Evolutionary conservation across 305 asterid genomes (phyloP).

Genomic region (Plantago lanceolata): DNA sequence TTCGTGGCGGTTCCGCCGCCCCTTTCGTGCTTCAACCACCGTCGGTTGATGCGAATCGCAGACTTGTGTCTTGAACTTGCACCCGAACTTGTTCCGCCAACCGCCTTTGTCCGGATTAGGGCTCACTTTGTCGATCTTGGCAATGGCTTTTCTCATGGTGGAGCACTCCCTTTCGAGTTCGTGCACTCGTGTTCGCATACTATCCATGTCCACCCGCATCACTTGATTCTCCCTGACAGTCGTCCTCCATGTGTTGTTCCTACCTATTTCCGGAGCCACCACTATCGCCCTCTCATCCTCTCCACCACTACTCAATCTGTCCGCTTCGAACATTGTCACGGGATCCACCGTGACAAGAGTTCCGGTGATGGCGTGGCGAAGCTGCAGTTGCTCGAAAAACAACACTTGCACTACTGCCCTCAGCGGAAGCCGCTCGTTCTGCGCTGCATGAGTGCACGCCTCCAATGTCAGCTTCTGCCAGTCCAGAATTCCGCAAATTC

Average conservation of each 20-base stretch:
- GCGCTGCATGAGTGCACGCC: conserved; percentile 98
- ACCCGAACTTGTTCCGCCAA: conserved; percentile 72
- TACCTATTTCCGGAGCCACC: conserved; percentile 50
- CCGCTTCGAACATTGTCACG: conserved; percentile 29
- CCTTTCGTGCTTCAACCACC: conserved; percentile 49
- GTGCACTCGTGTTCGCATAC: conserved; percentile 83
- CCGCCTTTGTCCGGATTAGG: conserved; percentile 39
- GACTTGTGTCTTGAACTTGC: conserved; percentile 90
- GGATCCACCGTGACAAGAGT: conserved; percentile 49
- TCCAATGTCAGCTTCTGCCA: conserved; percentile 87
- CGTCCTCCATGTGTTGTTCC: conserved; percentile 53
- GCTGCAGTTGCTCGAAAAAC: conserved; percentile 93
- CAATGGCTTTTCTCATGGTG: conserved; percentile 66
- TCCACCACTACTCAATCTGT: conserved; percentile 27
- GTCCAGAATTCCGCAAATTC: conserved; percentile 70
- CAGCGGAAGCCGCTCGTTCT: conserved; percentile 89
- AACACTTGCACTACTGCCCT: conserved; percentile 91
- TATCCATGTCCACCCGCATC: conserved; percentile 78
- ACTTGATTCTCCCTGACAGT: conserved; percentile 86
- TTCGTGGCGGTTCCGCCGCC: conserved; percentile 50
- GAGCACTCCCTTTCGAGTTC: conserved; percentile 86
- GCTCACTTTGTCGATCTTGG: conserved; percentile 50
- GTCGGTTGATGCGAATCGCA: conserved; percentile 86
- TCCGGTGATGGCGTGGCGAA: conserved; percentile 91
- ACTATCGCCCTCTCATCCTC: conserved; percentile 26